phyloP scores from a whole-genome alignment of 1,284 basidiomycete species.

The Leccinum variabile region DNA sequence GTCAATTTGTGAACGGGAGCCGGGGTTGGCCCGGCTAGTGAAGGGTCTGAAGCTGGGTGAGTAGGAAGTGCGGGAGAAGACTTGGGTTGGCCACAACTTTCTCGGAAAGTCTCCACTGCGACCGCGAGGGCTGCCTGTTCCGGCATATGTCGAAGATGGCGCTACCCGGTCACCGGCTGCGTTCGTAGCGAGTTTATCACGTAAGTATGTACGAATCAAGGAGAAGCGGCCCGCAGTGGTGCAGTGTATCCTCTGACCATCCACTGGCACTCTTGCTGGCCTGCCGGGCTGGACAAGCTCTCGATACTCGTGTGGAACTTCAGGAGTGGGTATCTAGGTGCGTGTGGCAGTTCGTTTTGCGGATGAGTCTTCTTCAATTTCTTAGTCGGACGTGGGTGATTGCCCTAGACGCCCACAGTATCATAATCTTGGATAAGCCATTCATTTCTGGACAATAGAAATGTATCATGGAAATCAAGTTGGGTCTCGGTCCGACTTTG shows the following conservation, averaged over 20 bases:
- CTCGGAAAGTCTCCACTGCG: constrained; percentile 4
- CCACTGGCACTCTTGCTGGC: no score
- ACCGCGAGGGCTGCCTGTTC: constrained; percentile 14
- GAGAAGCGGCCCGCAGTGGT: constrained; percentile 32
- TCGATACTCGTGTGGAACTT: constrained; percentile 28
- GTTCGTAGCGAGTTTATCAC: no score
- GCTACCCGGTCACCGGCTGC: constrained; percentile 20
- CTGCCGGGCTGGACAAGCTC: constrained; percentile 10
- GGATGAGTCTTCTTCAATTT: background rate
- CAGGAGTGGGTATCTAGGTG: constrained; percentile 35
- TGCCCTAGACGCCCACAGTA: background rate
- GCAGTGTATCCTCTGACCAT: constrained; percentile 32
- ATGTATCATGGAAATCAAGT: constrained; percentile 41
- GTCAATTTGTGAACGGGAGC: background rate
- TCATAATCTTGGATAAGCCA: background rate
- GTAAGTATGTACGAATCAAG: constrained; percentile 13
- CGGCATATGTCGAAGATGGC: constrained; percentile 24
- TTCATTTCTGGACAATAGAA: constrained; percentile 18
- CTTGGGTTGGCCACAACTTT: background rate
- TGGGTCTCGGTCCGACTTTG: background rate
- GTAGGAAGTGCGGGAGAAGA: no score
- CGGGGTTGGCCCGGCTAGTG: no score
- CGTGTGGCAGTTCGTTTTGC: background rate
- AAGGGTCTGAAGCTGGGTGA: no score
- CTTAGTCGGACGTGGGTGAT: background rate